Conservation (phyloP, 2,329 filamentous ascomycete species). For the Emmonsiellopsis sp. region DNA sequence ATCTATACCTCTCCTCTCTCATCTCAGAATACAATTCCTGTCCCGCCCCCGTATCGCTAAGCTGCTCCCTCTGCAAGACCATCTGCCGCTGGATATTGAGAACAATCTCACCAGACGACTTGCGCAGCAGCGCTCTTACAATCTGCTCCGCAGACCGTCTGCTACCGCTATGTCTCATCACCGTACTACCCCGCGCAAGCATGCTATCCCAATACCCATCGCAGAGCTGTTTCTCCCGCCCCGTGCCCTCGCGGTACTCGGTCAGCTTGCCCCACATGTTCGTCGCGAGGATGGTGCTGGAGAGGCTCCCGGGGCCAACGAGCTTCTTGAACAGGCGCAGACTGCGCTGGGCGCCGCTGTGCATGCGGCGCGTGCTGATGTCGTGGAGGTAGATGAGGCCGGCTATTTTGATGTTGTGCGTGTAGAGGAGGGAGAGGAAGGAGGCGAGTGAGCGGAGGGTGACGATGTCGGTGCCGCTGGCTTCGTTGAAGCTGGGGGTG, state of each 20-base stretch:
- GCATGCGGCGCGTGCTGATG: slow-evolving; percentile 8
- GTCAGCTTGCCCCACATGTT: slow-evolving; percentile 6
- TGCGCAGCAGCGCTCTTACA: not conserved
- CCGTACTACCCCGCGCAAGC: not conserved
- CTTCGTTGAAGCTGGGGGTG: slow-evolving; percentile 12
- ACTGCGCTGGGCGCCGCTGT: slow-evolving; percentile 6
- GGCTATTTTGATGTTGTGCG: slow-evolving; percentile 1
- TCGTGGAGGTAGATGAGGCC: slow-evolving; percentile 12
- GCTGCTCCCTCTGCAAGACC: not conserved
- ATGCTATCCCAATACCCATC: not conserved
- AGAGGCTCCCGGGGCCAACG: slow-evolving; percentile 1
- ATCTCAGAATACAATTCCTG: not conserved
- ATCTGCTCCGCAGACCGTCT: not conserved
- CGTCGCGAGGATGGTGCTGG: slow-evolving; percentile 6
- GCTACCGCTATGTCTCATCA: not conserved
- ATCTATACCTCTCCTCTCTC: not conserved
- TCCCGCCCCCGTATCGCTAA: not conserved
- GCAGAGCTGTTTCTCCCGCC: not conserved
- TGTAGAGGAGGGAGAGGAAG: slow-evolving; percentile 4
- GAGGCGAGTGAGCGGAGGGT: slow-evolving; percentile 7
- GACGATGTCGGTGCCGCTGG: slow-evolving; percentile 3
- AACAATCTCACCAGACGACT: not conserved
- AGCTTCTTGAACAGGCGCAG: slow-evolving; percentile 9
- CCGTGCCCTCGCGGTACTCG: not conserved
- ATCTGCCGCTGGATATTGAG: not conserved